Base-by-base conservation (phyloP, 164 flowering plant species). In the Magnolia sinica region DNA sequence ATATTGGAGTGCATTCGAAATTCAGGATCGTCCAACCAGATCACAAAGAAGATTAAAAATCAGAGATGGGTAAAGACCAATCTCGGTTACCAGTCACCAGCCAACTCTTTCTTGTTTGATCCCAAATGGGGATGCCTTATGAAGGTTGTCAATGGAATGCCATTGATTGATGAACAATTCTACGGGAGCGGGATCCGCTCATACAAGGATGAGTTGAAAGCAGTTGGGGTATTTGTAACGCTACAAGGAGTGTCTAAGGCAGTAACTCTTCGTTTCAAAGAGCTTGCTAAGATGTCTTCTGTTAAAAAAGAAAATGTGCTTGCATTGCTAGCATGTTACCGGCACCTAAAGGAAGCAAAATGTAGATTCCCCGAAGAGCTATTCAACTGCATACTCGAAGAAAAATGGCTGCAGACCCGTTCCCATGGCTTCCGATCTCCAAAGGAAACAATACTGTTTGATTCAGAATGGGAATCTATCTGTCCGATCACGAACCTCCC, bases 341-440 rank as follows among this genome's bases (percentile, higher is more conserved):
- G 82, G 77, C 64, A 85, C 75, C 80, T 89, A 16, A 79, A 76
- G 69, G 77, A 55, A 55, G 49, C 66, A 4, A 0, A 29, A 0
- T 22, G 63, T 51, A 70, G 50, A 8, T 72, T 87, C 50, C 87
- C 92, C 24, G 0, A 24, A 9, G 88, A 82, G 50, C 73, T 89
- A 10, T 72, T 8, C 67, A 82, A 66, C 0, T 82, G 85, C 78
- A 69, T 89, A 10, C 79, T 52, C 18, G 85, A 87, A 13, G 80
- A 31, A 50, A 82, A 86, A 75, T 92, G 96, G 96, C 52, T 92
- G 80, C 65, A 78, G n/a, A 92, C 94, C 64, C 84, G 86, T 37
- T 85, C 84, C 49, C 86, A 84, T 71, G 86, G 88, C 68, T 80
- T 68, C 70, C 79, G 83, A 67, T 51, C 73, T 27, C 94, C 94